A percentile compares a stretch with the other conserved stretches of the same genome.
Conservation (phyloP, 768 basidiomycete species). For the Lactarius pseudohatsudake region DNA sequence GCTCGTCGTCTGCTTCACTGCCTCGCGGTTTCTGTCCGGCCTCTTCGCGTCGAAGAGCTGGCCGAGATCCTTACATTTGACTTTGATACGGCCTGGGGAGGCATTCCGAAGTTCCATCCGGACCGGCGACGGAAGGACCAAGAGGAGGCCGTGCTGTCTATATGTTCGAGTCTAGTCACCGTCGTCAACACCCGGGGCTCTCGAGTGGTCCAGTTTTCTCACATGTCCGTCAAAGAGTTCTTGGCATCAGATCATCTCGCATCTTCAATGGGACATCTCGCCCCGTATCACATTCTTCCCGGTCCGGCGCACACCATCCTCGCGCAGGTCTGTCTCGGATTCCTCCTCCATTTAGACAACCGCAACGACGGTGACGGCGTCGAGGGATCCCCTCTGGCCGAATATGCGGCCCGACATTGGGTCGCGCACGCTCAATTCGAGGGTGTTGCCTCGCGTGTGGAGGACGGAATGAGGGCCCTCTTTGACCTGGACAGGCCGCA, state of each 20-base stretch:
- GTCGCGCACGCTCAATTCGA: background rate
- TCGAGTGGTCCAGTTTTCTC: conserved; percentile 16
- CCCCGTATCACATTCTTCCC: background rate
- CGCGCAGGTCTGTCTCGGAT: background rate
- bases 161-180: conserved; percentile 11
- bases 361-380: background rate
- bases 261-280: background rate
- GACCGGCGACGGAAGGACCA: conserved; percentile 8
- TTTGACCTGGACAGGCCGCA: background rate
- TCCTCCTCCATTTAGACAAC: background rate
- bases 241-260: conserved; percentile 7
- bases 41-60: background rate
- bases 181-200: background rate
- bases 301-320: background rate
- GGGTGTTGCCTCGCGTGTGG: background rate
- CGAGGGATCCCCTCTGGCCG: background rate
- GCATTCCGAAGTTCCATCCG: conserved; percentile 3
- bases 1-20: conserved; percentile 16
- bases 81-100: background rate
- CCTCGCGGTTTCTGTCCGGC: background rate
- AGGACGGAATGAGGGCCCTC: background rate
- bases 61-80: conserved; percentile 18
- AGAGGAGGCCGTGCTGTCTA: conserved; percentile 7
- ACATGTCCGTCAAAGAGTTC: conserved; percentile 17
- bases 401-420: conserved; percentile 3